phyloP scores from a whole-genome alignment of 2,329 filamentous ascomycete genomes.

The Aureobasidium sp. region DNA sequence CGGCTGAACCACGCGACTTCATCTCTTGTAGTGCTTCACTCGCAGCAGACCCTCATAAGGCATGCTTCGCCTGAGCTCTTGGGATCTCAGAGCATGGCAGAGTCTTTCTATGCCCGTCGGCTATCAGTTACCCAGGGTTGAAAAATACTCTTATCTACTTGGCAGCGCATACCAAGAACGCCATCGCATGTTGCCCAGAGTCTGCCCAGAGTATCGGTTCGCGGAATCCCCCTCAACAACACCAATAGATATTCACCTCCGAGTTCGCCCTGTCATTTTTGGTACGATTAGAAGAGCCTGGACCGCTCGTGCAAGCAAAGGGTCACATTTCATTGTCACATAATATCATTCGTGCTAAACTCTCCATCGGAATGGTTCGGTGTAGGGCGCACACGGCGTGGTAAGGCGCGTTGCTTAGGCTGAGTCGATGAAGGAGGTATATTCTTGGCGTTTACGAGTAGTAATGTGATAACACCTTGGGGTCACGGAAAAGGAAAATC shows the following conservation, averaged over 20 bases:
- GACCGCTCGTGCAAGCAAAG: background rate
- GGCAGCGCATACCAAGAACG: background rate
- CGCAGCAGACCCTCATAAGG: background rate
- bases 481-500: background rate
- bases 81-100: background rate
- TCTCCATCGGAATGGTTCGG: background rate
- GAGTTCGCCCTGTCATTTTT: background rate
- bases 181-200: background rate
- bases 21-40: background rate
- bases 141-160: background rate
- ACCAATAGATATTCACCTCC: background rate
- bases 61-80: background rate
- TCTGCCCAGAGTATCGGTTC: background rate
- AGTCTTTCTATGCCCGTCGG: background rate
- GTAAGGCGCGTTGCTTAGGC: background rate
- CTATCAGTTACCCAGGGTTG: background rate
- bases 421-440: background rate
- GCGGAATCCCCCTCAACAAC: background rate
- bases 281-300: background rate
- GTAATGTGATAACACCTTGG: background rate
- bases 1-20: background rate
- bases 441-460: slow-evolving; percentile 4
- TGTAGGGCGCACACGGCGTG: background rate
- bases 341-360: background rate
- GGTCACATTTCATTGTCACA: background rate